Conservation (phyloP, 805 yeast species). For the Candida hungchunana region DNA sequence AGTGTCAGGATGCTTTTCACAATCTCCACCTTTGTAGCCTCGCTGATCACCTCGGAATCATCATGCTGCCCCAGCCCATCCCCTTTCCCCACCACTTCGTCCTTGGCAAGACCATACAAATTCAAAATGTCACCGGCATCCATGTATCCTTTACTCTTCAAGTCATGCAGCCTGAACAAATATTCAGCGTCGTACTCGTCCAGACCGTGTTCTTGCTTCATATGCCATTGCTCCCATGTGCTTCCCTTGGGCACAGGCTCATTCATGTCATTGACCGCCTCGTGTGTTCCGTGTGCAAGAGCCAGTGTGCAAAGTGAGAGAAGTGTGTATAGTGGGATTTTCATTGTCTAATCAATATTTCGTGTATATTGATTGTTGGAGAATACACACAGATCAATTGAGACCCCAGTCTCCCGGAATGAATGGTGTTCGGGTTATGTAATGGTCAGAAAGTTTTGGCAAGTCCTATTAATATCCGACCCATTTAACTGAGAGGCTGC, state of each 20-base stretch:
- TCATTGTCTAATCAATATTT: background rate
- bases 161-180: conserved; percentile 80
- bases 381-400: no score
- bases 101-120: conserved; percentile 75
- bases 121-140: conserved; percentile 62
- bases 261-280: conserved; percentile 18
- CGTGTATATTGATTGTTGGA: background rate
- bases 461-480: no score
- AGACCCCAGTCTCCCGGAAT: background rate
- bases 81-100: conserved; percentile 77
- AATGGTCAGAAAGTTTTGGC: no score
- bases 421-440: background rate
- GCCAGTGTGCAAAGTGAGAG: conserved; percentile 1
- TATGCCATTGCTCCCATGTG: conserved; percentile 84
- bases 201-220: conserved; percentile 82
- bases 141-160: conserved; percentile 52
- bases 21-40: conserved; percentile 45
- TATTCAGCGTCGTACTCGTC: conserved; percentile 69
- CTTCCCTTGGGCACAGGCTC: conserved; percentile 47
- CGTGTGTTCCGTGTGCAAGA: conserved; percentile 19
- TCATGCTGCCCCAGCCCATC: conserved; percentile 84
- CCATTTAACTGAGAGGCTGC: background rate
- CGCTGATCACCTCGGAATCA: conserved; percentile 54
- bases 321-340: background rate
- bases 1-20: conserved; percentile 53